Evolutionary conservation across 345 rosid species (phyloP).

Genomic region (Combretum micranthum): DNA sequence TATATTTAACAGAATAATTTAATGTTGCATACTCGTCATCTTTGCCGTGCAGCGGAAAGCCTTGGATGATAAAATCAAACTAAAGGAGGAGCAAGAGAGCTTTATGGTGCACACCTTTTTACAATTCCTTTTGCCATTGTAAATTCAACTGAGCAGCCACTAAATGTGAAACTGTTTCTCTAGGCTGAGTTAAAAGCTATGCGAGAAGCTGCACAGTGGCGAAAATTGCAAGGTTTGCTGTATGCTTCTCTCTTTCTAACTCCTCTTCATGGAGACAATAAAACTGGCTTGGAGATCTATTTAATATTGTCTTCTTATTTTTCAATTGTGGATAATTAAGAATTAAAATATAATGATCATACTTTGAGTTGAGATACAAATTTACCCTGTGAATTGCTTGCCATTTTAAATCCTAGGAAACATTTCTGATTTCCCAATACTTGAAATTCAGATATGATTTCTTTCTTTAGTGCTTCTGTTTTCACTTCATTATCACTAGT

Average conservation of each 20-base stretch:
- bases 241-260: background rate
- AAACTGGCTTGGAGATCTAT: too few relatives aligned
- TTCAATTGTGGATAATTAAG: too few relatives aligned
- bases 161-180: constrained; percentile 6
- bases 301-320: too few relatives aligned
- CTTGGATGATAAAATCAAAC: constrained; percentile 85
- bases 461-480: too few relatives aligned
- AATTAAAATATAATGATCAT: too few relatives aligned
- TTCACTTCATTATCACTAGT: too few relatives aligned
- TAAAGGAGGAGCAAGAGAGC: constrained; percentile 75
- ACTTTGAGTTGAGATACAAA: too few relatives aligned
- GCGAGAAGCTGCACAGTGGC: constrained; percentile 94
- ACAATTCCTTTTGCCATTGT: background rate
- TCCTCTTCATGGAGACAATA: background rate
- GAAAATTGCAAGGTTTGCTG: constrained; percentile 75
- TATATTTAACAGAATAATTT: background rate
- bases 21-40: constrained; percentile 1
- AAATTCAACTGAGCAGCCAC: constrained; percentile 6
- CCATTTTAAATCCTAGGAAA: too few relatives aligned
- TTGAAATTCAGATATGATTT: too few relatives aligned
- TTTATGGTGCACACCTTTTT: constrained; percentile 56
- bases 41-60: constrained; percentile 56
- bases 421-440: too few relatives aligned
- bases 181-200: constrained; percentile 76
- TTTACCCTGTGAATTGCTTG: too few relatives aligned